Evolutionary conservation across 2,329 filamentous ascomycete species (phyloP), one percentile per base, ranked within the genome.

Genomic region (Apiospora saccharicola): DNA sequence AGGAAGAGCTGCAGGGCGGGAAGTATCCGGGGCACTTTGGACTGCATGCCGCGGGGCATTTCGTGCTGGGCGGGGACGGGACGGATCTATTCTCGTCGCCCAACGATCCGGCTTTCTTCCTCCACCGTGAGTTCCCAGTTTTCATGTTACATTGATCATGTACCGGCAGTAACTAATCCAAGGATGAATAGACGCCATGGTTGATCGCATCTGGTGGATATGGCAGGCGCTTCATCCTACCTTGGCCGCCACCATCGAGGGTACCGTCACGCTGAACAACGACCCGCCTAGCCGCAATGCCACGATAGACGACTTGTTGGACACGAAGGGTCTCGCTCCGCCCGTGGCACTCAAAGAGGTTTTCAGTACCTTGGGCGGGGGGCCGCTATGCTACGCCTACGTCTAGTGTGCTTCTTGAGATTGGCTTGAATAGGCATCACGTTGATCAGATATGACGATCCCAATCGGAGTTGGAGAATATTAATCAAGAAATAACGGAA

Each of bases 31-130:
- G 67, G 3, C 75, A 70, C 30, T 72, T 76, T 26, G 75, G 73
- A 49, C 16, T 79, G n/a, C 80, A 81, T 47, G 78, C 72, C 24
- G 76, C 79, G 30, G 78, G 75, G 64, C 77, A 79, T 57, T 68
- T 79, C 7, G 73, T 75, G 61, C 73, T 81, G 13, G 79, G 79
- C 26, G 81, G 80, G 3, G 79, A 80, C 41, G 74, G 78, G 49
- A 70, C 72, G n/a, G 76, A 80, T 73, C 76, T 76, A 61, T 80
- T 75, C 72, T 77, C 75, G n/a, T 80, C 78, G 8, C 77, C 77
- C 0, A 75, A 74, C 12, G 79, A 80, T 53, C 79, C 81, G 0
- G 44, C 83, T 30, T 83, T 83, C 71, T 82, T 77, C 77, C 26
- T 82, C 72, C 51, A 57, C 6, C 51, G 51, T 57, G 2, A 19